Conservation (phyloP, 805 yeast species). For the Candida coquimbonensis region DNA sequence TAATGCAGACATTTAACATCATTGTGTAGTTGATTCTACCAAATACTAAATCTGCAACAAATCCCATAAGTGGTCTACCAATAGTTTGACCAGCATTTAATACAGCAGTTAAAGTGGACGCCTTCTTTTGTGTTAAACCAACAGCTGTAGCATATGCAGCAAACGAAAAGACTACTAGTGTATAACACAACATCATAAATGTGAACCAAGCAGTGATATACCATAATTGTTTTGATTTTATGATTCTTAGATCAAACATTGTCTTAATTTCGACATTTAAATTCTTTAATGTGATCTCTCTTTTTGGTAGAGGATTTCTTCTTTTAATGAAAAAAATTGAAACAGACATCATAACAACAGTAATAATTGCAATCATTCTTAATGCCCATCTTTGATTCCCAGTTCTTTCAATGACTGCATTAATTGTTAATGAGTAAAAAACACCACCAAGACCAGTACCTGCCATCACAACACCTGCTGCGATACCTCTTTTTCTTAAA, state of each 20-base stretch:
- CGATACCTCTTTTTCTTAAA: conserved; percentile 49
- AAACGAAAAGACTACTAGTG: conserved; percentile 37
- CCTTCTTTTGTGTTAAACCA: conserved; percentile 41
- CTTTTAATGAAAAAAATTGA: conserved; percentile 33
- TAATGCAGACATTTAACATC: conserved; percentile 26
- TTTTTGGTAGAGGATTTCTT: conserved; percentile 21
- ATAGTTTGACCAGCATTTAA: conserved; percentile 40
- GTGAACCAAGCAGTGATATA: conserved; percentile 32
- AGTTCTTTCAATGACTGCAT: conserved; percentile 34
- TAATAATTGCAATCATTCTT: conserved; percentile 37
- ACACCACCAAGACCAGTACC: conserved; percentile 54
- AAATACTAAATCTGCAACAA: conserved; percentile 32
- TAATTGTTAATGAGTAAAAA: conserved; percentile 34
- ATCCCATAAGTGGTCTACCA: conserved; percentile 45
- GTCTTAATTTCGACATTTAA: conserved; percentile 18
- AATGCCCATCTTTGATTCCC: conserved; percentile 43
- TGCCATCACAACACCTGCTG: conserved; percentile 39
- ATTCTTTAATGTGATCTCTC: conserved; percentile 4
- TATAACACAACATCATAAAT: conserved; percentile 33
- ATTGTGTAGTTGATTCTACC: conserved; percentile 43
- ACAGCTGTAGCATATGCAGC: conserved; percentile 39
- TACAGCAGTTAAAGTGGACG: conserved; percentile 38
- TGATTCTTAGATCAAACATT: conserved; percentile 29
- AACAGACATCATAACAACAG: conserved; percentile 29
- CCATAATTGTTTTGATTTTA: conserved; percentile 25